A percentile compares a stretch with the other conserved stretches of the same genome.
These are phyloP conservation scores for Ottelia alismoides DNA, from an alignment of 106 monocot species.

Conservation along the genomic window DNA sequence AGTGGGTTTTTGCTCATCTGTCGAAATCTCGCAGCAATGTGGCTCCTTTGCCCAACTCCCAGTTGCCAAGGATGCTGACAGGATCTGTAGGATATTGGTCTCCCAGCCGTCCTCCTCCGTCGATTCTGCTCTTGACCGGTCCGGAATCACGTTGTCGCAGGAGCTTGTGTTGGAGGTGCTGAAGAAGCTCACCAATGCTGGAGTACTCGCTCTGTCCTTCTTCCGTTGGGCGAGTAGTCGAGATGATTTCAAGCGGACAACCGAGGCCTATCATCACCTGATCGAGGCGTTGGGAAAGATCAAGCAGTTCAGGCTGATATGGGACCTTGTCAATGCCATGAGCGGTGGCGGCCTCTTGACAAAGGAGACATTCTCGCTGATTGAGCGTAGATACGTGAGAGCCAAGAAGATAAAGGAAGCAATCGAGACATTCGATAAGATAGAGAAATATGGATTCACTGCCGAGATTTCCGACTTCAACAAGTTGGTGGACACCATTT, in stretches of 20 bases:
- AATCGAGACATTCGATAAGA: slow-evolving; percentile 48
- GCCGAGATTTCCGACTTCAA: slow-evolving; percentile 49
- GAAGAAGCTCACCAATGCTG: too few relatives aligned
- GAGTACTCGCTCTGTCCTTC: slow-evolving; percentile 43
- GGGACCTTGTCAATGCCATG: too few relatives aligned
- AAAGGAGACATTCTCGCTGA: slow-evolving; percentile 50
- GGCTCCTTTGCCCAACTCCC: too few relatives aligned
- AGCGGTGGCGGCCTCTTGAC: slow-evolving; percentile 27
- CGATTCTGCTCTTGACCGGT: slow-evolving; percentile 16
- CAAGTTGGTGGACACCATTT: slow-evolving; percentile 40
- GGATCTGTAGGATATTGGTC: too few relatives aligned
- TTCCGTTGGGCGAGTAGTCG: slow-evolving; percentile 64
- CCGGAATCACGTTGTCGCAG: too few relatives aligned
- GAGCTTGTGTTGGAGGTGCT: slow-evolving; percentile 39
- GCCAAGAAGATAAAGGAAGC: slow-evolving; percentile 59
- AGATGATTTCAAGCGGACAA: slow-evolving; percentile 27
- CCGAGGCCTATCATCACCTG: slow-evolving; percentile 40
- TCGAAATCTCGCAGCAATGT: too few relatives aligned
- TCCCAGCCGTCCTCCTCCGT: too few relatives aligned
- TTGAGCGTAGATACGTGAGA: slow-evolving; percentile 52
- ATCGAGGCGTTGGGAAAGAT: slow-evolving; percentile 85
- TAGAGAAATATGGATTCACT: slow-evolving; percentile 36
- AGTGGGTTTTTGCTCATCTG: too few relatives aligned
- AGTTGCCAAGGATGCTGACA: too few relatives aligned
- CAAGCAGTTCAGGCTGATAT: too few relatives aligned